Evolutionary conservation across 257 asterid genomes (phyloP).

Genomic region (Voacanga thouarsii): DNA sequence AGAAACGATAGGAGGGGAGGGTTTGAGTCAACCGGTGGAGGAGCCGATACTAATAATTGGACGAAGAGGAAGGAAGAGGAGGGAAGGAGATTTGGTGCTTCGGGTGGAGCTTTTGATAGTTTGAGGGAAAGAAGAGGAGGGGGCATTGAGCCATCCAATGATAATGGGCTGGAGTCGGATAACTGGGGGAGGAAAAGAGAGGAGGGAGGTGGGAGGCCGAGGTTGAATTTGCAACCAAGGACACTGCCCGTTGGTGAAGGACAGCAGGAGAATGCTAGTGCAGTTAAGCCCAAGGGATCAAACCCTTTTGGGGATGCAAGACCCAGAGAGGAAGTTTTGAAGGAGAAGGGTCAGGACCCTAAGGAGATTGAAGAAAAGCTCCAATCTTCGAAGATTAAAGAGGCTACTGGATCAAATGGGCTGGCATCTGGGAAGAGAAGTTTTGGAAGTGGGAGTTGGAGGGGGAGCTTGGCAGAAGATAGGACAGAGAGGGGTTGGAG

Average conservation of each 20-base stretch:
- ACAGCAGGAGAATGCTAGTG: slow-evolving; percentile 21
- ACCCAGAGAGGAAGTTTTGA: slow-evolving; percentile 97
- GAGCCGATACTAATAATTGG: slow-evolving; percentile 72
- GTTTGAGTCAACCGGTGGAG: slow-evolving; percentile 56
- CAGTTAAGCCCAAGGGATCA: slow-evolving; percentile 54
- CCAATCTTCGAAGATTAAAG: slow-evolving; percentile 56
- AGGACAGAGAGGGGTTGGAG: slow-evolving; percentile 73
- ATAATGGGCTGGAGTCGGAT: slow-evolving; percentile 43
- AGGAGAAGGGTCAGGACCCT: slow-evolving; percentile 91
- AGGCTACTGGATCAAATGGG: slow-evolving; percentile 29
- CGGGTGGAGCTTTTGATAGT: slow-evolving; percentile 75
- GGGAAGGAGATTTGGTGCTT: slow-evolving; percentile 30
- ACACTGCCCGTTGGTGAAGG: slow-evolving; percentile 37
- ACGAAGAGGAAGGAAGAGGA: slow-evolving; percentile 68
- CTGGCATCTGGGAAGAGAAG: slow-evolving; percentile 37
- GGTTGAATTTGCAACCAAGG: slow-evolving; percentile 51
- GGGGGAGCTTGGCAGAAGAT: slow-evolving; percentile 43
- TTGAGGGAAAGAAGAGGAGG: slow-evolving; percentile 66
- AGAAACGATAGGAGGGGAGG: slow-evolving; percentile 59
- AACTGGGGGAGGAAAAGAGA: slow-evolving; percentile 68
- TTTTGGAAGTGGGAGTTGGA: slow-evolving; percentile 64
- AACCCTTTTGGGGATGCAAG: slow-evolving; percentile 92
- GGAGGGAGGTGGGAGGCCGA: slow-evolving; percentile 52
- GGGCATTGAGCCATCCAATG: slow-evolving; percentile 32
- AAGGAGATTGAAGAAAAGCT: slow-evolving; percentile 85